Evolutionary conservation across 2,329 filamentous ascomycete genomes (phyloP), one percentile per base, ranked within the genome.

Genomic region (Fusarium haematococcum): DNA sequence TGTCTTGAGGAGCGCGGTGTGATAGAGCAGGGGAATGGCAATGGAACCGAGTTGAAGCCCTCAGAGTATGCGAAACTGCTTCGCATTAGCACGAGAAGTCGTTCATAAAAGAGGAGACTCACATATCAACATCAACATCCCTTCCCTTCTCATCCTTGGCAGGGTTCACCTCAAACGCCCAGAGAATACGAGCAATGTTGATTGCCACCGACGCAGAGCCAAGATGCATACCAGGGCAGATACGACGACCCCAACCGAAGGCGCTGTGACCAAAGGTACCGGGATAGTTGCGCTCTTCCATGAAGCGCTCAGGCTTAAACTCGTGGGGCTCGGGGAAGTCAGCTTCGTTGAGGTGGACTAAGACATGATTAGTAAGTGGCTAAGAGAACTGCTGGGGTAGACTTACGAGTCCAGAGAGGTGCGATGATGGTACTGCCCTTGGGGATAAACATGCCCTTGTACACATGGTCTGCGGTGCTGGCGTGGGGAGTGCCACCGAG

Each of bases 151-250:
- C 74, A 7, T 82, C 73, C 60, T 78, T 80, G 1, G 75, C 81
- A 0, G 80, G 79, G 0, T 68, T 70, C 7, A 87, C 77, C 0
- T 86, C 76, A 63, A 90, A 90, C 0, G 84, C 88, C 89, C 89
- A 91, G 0, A 91, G 76, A 0, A 88, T 79, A 3, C 86, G 83
- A 0, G 87, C 83, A 23, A 88, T 84, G 50, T 83, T 85, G 2
- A 88, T 78, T 11, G 83, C 82, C 0, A 90, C 81, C 0, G 85
- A 89, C 0, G 87, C 84, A 48, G 88, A 85, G 0, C 87, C 88
- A 1, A 91, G 83, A 61, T 91, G 88, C 71, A 88, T 80, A 0
- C 84, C 84, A 0, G 84, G 83, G 14, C 84, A 86, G 10, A 85
- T 76, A 2, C 84, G 79, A 16, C 84, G 80, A 0, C 84, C 84